phyloP scores from a whole-genome alignment of 345 rosid species.

The Brassica juncea region DNA sequence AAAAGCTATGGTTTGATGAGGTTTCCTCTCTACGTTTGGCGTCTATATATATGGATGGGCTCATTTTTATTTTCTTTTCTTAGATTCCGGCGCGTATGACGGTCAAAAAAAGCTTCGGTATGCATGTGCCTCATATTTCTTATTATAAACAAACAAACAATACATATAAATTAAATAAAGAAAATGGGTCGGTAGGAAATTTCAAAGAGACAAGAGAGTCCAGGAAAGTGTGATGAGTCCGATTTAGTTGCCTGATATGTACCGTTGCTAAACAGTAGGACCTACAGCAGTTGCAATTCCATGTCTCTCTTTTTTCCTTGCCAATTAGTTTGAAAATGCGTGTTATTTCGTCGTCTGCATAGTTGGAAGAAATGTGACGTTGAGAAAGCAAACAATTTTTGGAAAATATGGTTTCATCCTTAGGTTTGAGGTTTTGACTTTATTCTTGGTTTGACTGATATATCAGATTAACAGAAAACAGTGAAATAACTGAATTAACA shows the following conservation, averaged over 20 bases:
- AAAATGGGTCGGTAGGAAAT: conserved; percentile 7
- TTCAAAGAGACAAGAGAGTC: conserved; percentile 22
- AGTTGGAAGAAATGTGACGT: conserved; percentile 1
- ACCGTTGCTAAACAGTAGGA: conserved; percentile 34
- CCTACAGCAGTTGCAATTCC: neutral
- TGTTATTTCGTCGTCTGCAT: neutral
- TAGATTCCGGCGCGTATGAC: conserved; percentile 22
- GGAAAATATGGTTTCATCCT: neutral
- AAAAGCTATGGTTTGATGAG: conserved; percentile 27
- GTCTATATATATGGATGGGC: conserved; percentile 21
- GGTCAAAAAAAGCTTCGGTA: conserved; percentile 35
- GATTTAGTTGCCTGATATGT: conserved; percentile 18
- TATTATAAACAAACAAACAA: neutral
- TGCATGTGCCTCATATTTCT: conserved; percentile 18
- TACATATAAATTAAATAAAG: neutral
- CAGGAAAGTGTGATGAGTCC: conserved; percentile 24
- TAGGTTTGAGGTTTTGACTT: neutral
- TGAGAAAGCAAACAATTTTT: neutral
- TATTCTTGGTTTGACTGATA: no score
- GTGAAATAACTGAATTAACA: no score
- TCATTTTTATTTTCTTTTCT: conserved; percentile 13
- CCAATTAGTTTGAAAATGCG: neutral
- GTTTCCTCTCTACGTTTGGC: conserved; percentile 13
- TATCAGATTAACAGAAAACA: no score
- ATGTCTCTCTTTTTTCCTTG: neutral